Conservation (phyloP, 2,329 filamentous ascomycete genomes). For the Ophioceras dolichostomum region DNA sequence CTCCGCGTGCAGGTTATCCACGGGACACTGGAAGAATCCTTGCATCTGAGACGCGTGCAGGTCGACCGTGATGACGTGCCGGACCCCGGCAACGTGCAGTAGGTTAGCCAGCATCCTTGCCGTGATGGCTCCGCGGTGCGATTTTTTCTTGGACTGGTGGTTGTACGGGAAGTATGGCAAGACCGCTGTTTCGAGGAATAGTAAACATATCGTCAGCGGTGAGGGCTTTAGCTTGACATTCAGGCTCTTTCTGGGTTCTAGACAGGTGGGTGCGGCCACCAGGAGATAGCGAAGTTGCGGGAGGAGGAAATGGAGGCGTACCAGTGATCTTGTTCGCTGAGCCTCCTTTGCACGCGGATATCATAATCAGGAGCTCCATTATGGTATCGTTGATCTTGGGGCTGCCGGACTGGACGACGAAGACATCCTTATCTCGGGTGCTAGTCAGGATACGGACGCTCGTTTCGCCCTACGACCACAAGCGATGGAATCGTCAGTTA, state of each 20-base stretch:
- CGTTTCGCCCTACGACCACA: constrained; percentile 54
- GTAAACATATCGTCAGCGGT: no score
- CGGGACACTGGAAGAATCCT: constrained; percentile 94
- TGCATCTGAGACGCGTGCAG: constrained; percentile 98
- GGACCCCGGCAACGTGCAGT: constrained; percentile 83
- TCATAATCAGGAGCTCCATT: constrained; percentile 99
- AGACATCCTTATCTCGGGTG: constrained; percentile 96
- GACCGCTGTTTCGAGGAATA: constrained; percentile 53
- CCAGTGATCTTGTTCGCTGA: constrained; percentile 95
- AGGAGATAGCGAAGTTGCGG: no score
- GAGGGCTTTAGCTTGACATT: background rate
- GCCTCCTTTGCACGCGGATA: constrained; percentile 94
- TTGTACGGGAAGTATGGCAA: constrained; percentile 98
- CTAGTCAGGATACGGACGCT: constrained; percentile 58
- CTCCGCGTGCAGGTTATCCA: constrained; percentile 95
- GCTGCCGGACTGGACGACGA: constrained; percentile 95
- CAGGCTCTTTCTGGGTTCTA: no score
- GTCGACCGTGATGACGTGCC: constrained; percentile 96
- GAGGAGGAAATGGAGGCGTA: constrained; percentile 41
- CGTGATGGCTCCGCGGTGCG: constrained; percentile 89
- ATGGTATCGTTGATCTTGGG: constrained; percentile 95
- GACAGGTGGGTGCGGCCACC: no score
- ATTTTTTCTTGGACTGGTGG: constrained; percentile 98
- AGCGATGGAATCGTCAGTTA: no score
- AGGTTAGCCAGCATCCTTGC: constrained; percentile 96